Evolutionary conservation across 208 protist genomes (phyloP), one percentile per base, ranked within the genome.

Genomic region (Trypanosoma mega): DNA sequence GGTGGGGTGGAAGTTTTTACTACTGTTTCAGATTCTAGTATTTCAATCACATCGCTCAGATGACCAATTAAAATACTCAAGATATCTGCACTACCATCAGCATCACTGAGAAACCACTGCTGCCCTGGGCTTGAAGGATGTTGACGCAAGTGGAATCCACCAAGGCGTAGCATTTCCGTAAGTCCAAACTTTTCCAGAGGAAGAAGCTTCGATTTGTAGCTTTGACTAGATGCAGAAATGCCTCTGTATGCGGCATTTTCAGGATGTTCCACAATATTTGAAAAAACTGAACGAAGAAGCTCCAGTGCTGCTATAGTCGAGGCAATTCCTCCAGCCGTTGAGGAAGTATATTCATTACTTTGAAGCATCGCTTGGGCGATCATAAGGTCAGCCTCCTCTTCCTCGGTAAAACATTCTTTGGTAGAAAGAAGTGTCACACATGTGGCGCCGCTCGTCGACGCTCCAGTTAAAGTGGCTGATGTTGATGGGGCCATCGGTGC

Each of bases 101-200:
- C 67, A 58, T 93, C 87, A 27, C 58, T 67, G 21, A 93, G 49
- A 24, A 57, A 73, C 83, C 87, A 93, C 62, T 78, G 66, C 54
- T 85, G 64, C 12, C 65, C 71, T 21, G 11, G 66, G 30, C 70
- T 68, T 26, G 56, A 68, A 29, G 57, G 57, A 56, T 82, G 72
- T n/a, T 70, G 68, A 3, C 61, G 69, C 9, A 79, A 65, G 30
- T 55, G 57, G 61, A 94, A 94, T 31, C 87, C 87, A 24, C 68
- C 74, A 29, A 88, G 47, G 29, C 77, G 76, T 16, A 94, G 68
- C 27, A 91, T 37, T 8, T 82, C 72, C 18, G 65, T 18, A 12
- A 78, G 66, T 18, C 87, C 87, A 55, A 78, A 91, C 44, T 66
- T 24, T 68, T 89, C 80, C 2, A 94, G 46, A 12, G 80, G 74